These are phyloP conservation scores for Aphanomyces astaci DNA, from an alignment of 352 stramenopile genomes.

Conservation along the genomic window DNA sequence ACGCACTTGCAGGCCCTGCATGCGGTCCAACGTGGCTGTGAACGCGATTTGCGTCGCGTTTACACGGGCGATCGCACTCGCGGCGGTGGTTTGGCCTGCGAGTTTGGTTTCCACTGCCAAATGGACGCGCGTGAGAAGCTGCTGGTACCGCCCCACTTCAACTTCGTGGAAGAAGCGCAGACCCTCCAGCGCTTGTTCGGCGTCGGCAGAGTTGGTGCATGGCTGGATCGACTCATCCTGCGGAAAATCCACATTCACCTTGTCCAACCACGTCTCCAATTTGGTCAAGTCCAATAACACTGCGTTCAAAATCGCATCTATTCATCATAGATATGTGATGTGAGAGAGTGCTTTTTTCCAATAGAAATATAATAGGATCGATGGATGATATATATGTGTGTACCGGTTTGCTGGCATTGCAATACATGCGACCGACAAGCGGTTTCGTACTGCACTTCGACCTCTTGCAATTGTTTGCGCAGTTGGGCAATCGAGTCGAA, in stretches of 20 bases:
- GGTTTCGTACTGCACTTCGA: slow-evolving; percentile 46
- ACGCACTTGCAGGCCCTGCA: slow-evolving; percentile 53
- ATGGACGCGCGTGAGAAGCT: slow-evolving; percentile 55
- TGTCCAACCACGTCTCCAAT: slow-evolving; percentile 71
- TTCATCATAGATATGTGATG: too few relatives aligned
- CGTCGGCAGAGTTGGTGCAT: slow-evolving; percentile 31
- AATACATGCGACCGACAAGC: slow-evolving; percentile 66
- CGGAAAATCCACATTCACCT: slow-evolving; percentile 50
- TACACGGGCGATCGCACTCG: slow-evolving; percentile 59
- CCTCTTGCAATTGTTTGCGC: slow-evolving; percentile 64
- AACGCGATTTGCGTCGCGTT: slow-evolving; percentile 65
- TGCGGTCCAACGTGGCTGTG: slow-evolving; percentile 56
- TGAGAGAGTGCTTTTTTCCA: too few relatives aligned
- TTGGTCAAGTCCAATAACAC: slow-evolving; percentile 83
- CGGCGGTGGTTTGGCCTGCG: slow-evolving; percentile 56
- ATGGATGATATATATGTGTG: slow-evolving; percentile 32
- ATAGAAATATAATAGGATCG: too few relatives aligned
- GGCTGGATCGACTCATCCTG: slow-evolving; percentile 39
- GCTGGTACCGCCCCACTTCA: slow-evolving; percentile 77
- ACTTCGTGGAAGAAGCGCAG: slow-evolving; percentile 77
- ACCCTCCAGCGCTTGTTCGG: slow-evolving; percentile 77
- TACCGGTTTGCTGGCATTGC: slow-evolving; percentile 76
- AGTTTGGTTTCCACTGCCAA: slow-evolving; percentile 57
- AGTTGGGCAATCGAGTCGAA: slow-evolving; percentile 31
- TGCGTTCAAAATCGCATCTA: slow-evolving; percentile 46